Conservation (phyloP, 2,329 filamentous ascomycete species). For the Westerdykella sp. region DNA sequence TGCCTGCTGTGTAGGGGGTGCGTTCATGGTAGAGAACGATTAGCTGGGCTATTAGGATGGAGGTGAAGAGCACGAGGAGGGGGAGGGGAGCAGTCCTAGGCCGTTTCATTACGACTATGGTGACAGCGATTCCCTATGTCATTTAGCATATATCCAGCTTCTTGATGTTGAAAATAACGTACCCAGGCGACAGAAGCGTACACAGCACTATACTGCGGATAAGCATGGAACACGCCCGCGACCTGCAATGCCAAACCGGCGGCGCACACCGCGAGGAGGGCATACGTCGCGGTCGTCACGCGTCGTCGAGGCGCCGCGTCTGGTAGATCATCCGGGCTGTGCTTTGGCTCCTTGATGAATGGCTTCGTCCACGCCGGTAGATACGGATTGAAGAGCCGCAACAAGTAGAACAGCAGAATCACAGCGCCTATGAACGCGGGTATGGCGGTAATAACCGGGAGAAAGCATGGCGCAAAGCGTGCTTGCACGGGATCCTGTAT, state of each 20-base stretch:
- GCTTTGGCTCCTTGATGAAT: constrained; percentile 41
- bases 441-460: constrained; percentile 35
- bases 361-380: constrained; percentile 47
- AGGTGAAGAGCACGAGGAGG: constrained; percentile 34
- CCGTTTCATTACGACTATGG: constrained; percentile 35
- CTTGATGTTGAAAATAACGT: constrained; percentile 7
- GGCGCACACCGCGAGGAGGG: constrained; percentile 19
- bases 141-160: constrained; percentile 9
- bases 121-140: constrained; percentile 29
- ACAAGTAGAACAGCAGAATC: constrained; percentile 33
- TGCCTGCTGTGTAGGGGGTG: constrained; percentile 14
- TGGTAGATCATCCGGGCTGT: constrained; percentile 26
- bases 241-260: constrained; percentile 25
- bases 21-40: constrained; percentile 23
- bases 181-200: constrained; percentile 33
- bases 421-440: constrained; percentile 34
- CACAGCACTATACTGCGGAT: constrained; percentile 11
- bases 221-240: constrained; percentile 17
- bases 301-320: constrained; percentile 24
- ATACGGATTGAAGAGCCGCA: constrained; percentile 27
- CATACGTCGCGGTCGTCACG: constrained; percentile 15
- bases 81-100: constrained; percentile 39
- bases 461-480: constrained; percentile 38
- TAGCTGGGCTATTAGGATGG: constrained; percentile 32
- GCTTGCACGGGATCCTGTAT: constrained; percentile 32